Percentiles rank a stretch among this genome's conserved stretches.
phyloP scores from a whole-genome alignment of 2,329 filamentous ascomycete species.

The Colletotrichum abscissum region DNA sequence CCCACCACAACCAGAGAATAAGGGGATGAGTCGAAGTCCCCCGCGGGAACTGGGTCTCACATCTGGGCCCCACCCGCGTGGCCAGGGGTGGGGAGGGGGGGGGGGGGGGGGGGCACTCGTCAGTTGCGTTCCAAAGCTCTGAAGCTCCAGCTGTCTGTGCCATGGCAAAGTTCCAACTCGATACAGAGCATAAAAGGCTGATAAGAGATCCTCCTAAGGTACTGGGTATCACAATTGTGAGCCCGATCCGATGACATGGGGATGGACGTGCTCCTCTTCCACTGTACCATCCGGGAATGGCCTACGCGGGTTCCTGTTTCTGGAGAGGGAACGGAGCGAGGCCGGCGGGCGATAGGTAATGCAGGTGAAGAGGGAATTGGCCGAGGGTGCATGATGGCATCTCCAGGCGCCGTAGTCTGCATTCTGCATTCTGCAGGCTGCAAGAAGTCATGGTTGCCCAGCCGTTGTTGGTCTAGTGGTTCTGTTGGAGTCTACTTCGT shows the following conservation, averaged over 20 bases:
- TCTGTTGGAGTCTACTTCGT: slow-evolving; percentile 5
- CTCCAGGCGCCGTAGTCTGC: not conserved
- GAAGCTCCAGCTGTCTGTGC: not conserved
- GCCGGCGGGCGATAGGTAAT: not conserved
- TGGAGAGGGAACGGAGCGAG: not conserved
- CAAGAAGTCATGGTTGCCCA: not conserved
- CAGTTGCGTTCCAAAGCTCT: not conserved
- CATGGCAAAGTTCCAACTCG: not conserved
- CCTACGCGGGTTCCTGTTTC: not conserved
- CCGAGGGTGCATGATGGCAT: not conserved
- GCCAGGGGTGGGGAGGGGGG: slow-evolving; percentile 24
- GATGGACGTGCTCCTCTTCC: not conserved
- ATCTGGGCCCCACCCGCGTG: too few relatives aligned
- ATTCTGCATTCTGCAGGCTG: not conserved
- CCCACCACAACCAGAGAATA: too few relatives aligned
- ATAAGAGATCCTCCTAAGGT: not conserved
- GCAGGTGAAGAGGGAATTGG: not conserved
- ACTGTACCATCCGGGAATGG: not conserved
- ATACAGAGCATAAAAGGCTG: not conserved
- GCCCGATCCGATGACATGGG: slow-evolving; percentile 3
- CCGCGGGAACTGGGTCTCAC: too few relatives aligned
- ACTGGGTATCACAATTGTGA: not conserved
- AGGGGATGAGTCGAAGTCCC: too few relatives aligned
- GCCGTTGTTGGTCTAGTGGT: not conserved
- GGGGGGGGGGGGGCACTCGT: slow-evolving; percentile 10